phyloP scores from a whole-genome alignment of 148 eudicot species.

The Salicornia ramosissima region DNA sequence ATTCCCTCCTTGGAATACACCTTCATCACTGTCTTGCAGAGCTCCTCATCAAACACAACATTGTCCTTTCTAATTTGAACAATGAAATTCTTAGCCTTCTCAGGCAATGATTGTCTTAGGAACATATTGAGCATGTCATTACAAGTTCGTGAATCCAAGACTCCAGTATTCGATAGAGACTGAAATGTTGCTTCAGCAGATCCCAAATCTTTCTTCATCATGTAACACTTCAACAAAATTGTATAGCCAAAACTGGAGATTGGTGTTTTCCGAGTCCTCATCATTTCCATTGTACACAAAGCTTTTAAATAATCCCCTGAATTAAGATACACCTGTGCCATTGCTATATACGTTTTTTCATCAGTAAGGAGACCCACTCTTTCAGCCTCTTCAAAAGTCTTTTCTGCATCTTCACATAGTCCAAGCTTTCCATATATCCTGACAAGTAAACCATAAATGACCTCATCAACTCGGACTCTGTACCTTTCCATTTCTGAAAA shows the following conservation, averaged over 20 bases:
- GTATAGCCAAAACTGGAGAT: constrained; percentile 58
- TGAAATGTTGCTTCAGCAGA: constrained; percentile 62
- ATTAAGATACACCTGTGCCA: constrained; percentile 86
- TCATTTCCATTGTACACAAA: constrained; percentile 46
- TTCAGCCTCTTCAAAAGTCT: constrained; percentile 65
- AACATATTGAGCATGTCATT: constrained; percentile 65
- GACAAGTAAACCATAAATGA: constrained; percentile 75
- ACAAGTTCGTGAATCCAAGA: constrained; percentile 59
- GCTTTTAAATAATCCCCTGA: constrained; percentile 56
- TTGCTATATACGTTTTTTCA: constrained; percentile 73
- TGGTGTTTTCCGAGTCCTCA: constrained; percentile 51
- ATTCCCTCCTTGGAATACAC: constrained; percentile 65
- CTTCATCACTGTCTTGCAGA: constrained; percentile 48
- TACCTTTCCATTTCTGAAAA: constrained; percentile 76
- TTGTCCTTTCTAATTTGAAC: constrained; percentile 51
- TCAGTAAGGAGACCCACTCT: constrained; percentile 56
- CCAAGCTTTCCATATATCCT: constrained; percentile 92
- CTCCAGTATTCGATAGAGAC: constrained; percentile 55
- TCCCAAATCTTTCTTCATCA: constrained; percentile 56
- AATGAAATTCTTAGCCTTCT: constrained; percentile 60
- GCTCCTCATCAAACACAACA: constrained; percentile 60
- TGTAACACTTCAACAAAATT: constrained; percentile 61
- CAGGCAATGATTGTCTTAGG: constrained; percentile 38
- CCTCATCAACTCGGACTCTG: constrained; percentile 70
- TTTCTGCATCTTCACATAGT: constrained; percentile 73